Base-by-base conservation (phyloP, 1,284 basidiomycete species). In the Tilletiopsis washingtonensis region DNA sequence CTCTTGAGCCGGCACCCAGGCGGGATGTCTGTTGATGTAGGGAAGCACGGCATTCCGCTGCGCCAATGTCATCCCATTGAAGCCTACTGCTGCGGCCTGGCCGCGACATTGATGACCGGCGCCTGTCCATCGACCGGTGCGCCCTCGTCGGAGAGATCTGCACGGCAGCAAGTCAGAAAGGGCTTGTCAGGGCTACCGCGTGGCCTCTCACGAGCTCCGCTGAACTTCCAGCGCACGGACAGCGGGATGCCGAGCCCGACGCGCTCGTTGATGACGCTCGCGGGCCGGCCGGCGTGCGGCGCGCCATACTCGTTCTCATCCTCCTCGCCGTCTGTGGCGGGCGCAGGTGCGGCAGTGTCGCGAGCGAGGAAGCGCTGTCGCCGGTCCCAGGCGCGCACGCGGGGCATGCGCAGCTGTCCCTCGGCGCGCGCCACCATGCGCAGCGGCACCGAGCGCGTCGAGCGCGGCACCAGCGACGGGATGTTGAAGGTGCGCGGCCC, bases 381-480 rank as follows among this genome's bases (percentile, higher is more conserved):
- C 3, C 32, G 12, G 3, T 47, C 34, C 46, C 46, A 47, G 17
- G 46, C 46, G 19, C 46, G 37, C 3, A 47, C 21, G 24, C 39
- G 27, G 15, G 46, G 46, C 21, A 47, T 15, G 17, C 14, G 12
- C 17, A 25, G 40, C 12, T 26, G 25, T 9, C 36, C 46, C 20
- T 38, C 39, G 7, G 46, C 46, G 6, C 39, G 24, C 38, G 38
- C 38, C 7, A n/a, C 12, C 38, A 39, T 21, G n/a, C 40, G 7
- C 19, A 47, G 17, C 1, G 46, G 46, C 15, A 47, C 46, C n/a
- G 34, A 43, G 19, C 46, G 37, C n/a, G 46, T 47, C 25, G 34
- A 43, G 17, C 36, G 39, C 27, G 46, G 29, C 11, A 47, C 26
- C 23, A 47, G n/a, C 5, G 24, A 29, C 7, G 46, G 46, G 14